Evolutionary conservation across 1,284 basidiomycete genomes (phyloP), one percentile per base, ranked within the genome.

Genomic region (Papiliotrema flavescens): DNA sequence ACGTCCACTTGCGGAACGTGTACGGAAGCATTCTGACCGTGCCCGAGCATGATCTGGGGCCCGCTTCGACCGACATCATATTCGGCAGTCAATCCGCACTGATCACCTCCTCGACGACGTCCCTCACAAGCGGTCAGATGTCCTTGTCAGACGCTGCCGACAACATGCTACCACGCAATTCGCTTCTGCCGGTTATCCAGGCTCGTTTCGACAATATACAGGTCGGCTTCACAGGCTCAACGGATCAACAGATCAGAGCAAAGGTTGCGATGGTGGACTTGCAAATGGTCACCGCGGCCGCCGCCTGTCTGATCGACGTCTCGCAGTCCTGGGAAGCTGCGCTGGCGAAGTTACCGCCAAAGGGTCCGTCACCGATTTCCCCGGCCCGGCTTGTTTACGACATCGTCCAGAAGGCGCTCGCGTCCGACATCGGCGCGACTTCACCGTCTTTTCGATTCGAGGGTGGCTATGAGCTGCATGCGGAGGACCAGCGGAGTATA

Each of bases 391-490:
- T 67, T 22, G 46, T 72, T 3, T 67, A 64, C 54, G 53, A 55
- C 24, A 62, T 69, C 3, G 34, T 69, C n/a, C 53, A 52, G 5
- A 53, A 54, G 1, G 64, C 64, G 0, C 35, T 52, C 6, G 45
- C 40, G 6, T 37, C 39, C 15, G 55, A 49, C n/a, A 50, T 55
- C n/a, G 28, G 58, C 1, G 19, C 50, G 2, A 56, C 62, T 6
- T 48, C 60, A 1, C 73, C 73, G 0, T 49, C 53, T 1, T 75
- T 74, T 54, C 59, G 62, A 5, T 60, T 61, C 51, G 69, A 70
- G 35, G 52, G 57, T 17, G 54, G 65, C 1, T 74, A 71, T 54
- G 70, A 64, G n/a, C 62, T 75, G 3, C 73, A 75, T 20, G 61
- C 68, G 11, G 55, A 67, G 28, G 71, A 74, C 48, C 60, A 63